Base-by-base conservation (phyloP, 768 basidiomycete species). In the Pulveroboletus frians region DNA sequence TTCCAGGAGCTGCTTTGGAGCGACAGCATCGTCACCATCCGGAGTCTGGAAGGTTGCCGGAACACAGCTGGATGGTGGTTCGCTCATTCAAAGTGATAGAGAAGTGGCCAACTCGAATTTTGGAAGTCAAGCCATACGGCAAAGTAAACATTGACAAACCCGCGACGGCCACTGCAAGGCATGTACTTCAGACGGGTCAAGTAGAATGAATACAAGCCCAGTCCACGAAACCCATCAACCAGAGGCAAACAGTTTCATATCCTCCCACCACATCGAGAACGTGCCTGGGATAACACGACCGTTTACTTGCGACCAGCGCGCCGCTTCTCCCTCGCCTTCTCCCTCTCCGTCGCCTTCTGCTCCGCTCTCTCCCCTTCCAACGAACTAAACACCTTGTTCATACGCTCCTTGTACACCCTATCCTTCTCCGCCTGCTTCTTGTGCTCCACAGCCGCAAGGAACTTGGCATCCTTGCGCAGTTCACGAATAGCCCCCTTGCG, bases 401-500 rank as follows among this genome's bases (percentile, higher is more conserved):
- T 92, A 54, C 82, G 79, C 42, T 82, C 79, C 59, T 80, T 83
- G 69, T 99, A 97, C 26, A 69, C 71, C 54, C 60, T 73, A 60
- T 97, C 95, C 76, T 92, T 94, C 73, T 88, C 87, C 66, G 75
- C 71, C 71, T 91, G 87, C 63, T 85, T 82, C 70, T 84, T 81
- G 62, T 90, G 84, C 59, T 92, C 84, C 63, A 94, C 92, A 26
- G 75, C 76, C 9, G 95, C 92, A 69, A 99, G 74, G 80, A 97
- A 99, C 56, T 80, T 78, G 53, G 92, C 85, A 64, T 99, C 96
- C 74, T 97, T 97, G 52, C 96, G 82, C 46, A 99, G 74, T 65
- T 99, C 96, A 39, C 95, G 76, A 53, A 99, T 92, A 5, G 96
- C 96, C 38, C 96, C 94, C 75, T 97, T 98, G 63, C 80, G 75